Percentiles rank a stretch among this genome's conserved stretches.
Evolutionary conservation across 148 eudicot species (phyloP).

Genomic region (Cornus suecica): DNA sequence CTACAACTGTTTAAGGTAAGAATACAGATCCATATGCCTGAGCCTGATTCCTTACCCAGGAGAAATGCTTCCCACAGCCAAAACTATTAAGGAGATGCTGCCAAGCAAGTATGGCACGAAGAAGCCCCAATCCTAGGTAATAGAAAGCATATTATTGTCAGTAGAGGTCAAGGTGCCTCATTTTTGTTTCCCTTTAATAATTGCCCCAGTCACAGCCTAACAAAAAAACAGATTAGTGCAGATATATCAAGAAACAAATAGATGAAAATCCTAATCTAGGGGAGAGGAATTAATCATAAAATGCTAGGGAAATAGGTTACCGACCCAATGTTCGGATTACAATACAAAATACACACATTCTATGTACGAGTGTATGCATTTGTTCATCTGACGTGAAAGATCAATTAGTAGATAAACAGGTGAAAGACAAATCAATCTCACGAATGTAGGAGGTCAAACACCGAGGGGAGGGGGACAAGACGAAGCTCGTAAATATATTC

Average conservation of each 20-base stretch:
- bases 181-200: background rate
- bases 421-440: too few species aligned
- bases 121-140: conserved; percentile 89
- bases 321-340: too few species aligned
- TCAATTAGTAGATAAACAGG: too few species aligned
- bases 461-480: too few species aligned
- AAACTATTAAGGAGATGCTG: conserved; percentile 81
- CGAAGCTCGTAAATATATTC: too few species aligned
- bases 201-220: background rate
- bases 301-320: too few species aligned
- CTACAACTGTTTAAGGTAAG: background rate
- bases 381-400: too few species aligned
- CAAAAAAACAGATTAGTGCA: background rate
- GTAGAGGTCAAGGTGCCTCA: background rate
- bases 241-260: background rate
- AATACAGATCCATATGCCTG: background rate
- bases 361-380: too few species aligned
- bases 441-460: too few species aligned
- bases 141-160: conserved; percentile 13
- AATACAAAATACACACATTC: too few species aligned
- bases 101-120: conserved; percentile 92
- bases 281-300: background rate
- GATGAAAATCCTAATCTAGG: background rate
- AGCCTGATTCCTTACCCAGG: conserved; percentile 72
- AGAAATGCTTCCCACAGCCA: conserved; percentile 83